These are phyloP conservation scores for Jackrogersella multiformis DNA, from an alignment of 495 filamentous ascomycete genomes.

Conservation along the genomic window DNA sequence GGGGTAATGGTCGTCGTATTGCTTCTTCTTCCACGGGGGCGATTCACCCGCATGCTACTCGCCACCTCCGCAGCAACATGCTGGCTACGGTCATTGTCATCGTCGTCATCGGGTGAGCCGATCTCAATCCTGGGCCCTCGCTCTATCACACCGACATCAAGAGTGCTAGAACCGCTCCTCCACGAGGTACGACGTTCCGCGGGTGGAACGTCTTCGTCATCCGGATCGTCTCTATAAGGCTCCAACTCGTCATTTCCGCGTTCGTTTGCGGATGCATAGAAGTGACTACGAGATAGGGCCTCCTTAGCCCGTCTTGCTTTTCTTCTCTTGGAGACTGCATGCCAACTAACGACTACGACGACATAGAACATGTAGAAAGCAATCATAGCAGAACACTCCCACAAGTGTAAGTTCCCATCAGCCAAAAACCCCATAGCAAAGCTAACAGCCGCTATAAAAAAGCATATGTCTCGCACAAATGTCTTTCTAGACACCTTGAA, in stretches of 20 bases:
- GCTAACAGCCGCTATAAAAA: constrained; percentile 86
- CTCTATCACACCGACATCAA: constrained; percentile 79
- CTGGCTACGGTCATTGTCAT: constrained; percentile 77
- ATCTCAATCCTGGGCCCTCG: constrained; percentile 61
- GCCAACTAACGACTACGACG: constrained; percentile 86
- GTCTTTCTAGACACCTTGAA: constrained; percentile 89
- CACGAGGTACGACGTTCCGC: constrained; percentile 52
- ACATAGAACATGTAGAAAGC: constrained; percentile 94
- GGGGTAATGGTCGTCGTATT: constrained; percentile 77
- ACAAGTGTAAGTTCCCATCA: constrained; percentile 83
- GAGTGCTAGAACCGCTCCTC: constrained; percentile 56
- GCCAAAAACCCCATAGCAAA: constrained; percentile 90
- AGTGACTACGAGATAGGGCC: constrained; percentile 76
- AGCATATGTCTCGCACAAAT: constrained; percentile 91
- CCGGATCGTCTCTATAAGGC: constrained; percentile 68
- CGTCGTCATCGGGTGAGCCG: constrained; percentile 65
- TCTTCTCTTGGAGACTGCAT: constrained; percentile 77
- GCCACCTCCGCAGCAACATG: constrained; percentile 83
- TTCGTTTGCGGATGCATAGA: constrained; percentile 64
- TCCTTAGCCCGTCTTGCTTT: constrained; percentile 69
- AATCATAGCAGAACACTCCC: constrained; percentile 93
- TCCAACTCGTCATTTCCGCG: constrained; percentile 68
- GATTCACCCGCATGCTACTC: constrained; percentile 89
- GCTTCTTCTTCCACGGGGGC: constrained; percentile 72
- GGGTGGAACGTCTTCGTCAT: constrained; percentile 73